phyloP scores from a whole-genome alignment of 208 protist genomes.

The Angomonas deanei region DNA sequence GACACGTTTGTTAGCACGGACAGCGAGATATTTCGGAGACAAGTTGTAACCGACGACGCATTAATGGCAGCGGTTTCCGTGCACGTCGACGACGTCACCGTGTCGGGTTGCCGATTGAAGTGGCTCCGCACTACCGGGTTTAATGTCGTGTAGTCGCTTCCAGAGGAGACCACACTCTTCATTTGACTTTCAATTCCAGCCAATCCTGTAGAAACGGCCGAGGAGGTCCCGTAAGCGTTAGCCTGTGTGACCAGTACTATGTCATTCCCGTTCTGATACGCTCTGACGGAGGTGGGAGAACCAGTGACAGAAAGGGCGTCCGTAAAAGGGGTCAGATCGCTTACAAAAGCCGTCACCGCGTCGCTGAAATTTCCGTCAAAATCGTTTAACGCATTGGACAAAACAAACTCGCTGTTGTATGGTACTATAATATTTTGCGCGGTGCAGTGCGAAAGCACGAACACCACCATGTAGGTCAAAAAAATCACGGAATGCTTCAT shows the following conservation, averaged over 20 bases:
- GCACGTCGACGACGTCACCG: background rate
- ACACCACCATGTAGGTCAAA: constrained; percentile 29
- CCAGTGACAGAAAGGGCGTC: background rate
- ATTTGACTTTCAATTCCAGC: background rate
- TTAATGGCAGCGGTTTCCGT: background rate
- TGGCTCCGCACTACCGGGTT: background rate
- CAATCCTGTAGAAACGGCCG: background rate
- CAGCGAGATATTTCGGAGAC: constrained; percentile 14
- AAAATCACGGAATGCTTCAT: constrained; percentile 21
- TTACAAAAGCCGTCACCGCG: background rate
- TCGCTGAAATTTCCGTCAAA: background rate
- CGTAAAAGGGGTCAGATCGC: background rate
- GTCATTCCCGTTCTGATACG: background rate
- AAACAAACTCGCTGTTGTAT: background rate
- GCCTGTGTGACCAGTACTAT: background rate
- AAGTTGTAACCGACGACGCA: constrained; percentile 1
- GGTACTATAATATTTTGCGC: background rate
- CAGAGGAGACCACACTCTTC: background rate
- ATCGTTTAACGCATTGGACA: background rate
- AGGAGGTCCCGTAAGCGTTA: background rate
- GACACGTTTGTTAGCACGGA: background rate
- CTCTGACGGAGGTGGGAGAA: background rate
- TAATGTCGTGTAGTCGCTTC: background rate
- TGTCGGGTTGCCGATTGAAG: background rate
- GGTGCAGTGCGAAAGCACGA: constrained; percentile 15